Evolutionary conservation across 1,139 yeast genomes (phyloP).

Genomic region (Eremothecium sinecaudum): DNA sequence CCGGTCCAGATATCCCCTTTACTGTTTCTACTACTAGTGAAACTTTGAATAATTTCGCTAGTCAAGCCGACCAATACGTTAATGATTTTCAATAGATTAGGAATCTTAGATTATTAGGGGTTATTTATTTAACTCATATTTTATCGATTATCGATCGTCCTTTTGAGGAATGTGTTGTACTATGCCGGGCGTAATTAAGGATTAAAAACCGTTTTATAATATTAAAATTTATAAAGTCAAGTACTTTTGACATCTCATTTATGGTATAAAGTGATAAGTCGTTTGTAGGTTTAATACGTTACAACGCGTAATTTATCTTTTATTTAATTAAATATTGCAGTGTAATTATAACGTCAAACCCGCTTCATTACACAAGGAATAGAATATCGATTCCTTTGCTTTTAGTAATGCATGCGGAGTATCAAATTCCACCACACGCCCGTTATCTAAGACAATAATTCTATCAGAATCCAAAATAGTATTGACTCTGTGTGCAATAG

Average conservation of each 20-base stretch:
- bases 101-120: no score
- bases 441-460: constrained; percentile 78
- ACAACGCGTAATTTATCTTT: background rate
- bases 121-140: no score
- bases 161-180: no score
- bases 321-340: background rate
- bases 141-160: no score
- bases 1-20: constrained; percentile 1
- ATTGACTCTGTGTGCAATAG: constrained; percentile 91
- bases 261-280: no score
- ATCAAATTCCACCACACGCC: constrained; percentile 81
- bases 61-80: constrained; percentile 30
- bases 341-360: constrained; percentile 16
- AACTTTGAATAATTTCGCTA: constrained; percentile 24
- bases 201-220: no score
- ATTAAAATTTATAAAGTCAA: no score
- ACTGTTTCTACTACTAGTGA: constrained; percentile 11
- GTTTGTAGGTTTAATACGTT: no score
- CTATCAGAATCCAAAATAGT: constrained; percentile 88
- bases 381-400: constrained; percentile 62
- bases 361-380: constrained; percentile 59
- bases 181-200: no score
- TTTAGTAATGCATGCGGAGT: constrained; percentile 61
- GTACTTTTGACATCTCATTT: no score
- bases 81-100: constrained; percentile 29